Conservation (phyloP, 495 filamentous ascomycete species). For the Penicillium paxilli region DNA sequence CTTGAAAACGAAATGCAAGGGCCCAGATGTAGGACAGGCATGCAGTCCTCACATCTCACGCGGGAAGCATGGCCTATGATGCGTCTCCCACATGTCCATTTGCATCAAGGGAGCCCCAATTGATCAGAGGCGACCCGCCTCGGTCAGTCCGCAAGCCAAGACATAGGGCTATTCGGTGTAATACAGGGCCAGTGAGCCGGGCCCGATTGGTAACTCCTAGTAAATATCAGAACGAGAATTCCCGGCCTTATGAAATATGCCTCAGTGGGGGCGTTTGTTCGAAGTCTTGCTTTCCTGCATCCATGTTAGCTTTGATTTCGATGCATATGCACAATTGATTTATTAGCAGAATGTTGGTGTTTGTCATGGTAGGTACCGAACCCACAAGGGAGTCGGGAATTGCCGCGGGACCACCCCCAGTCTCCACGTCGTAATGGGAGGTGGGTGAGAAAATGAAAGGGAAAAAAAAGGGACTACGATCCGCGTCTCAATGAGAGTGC, state of each 20-base stretch:
- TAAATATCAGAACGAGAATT: not conserved
- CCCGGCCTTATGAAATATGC: not conserved
- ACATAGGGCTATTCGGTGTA: not conserved
- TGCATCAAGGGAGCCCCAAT: not conserved
- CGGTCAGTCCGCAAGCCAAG: not conserved
- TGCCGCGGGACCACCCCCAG: slow-evolving; percentile 1
- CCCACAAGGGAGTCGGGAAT: not conserved
- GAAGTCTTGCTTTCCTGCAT: not conserved
- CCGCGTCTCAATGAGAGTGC: not conserved
- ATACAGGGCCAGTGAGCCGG: not conserved
- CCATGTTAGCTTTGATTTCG: not conserved
- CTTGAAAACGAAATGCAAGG: not conserved
- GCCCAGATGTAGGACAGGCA: not conserved
- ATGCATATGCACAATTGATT: not conserved
- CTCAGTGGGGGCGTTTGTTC: not conserved
- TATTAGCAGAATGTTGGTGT: not conserved
- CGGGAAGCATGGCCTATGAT: not conserved
- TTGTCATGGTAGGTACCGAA: not conserved
- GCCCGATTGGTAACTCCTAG: not conserved
- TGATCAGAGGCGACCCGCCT: not conserved
- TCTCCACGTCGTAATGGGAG: not conserved
- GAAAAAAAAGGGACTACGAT: not conserved
- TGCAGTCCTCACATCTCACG: not conserved
- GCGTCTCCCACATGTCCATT: not conserved
- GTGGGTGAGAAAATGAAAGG: not conserved